phyloP scores from a whole-genome alignment of 2,329 filamentous ascomycete genomes.

The Pseudofabraea citricarpa region DNA sequence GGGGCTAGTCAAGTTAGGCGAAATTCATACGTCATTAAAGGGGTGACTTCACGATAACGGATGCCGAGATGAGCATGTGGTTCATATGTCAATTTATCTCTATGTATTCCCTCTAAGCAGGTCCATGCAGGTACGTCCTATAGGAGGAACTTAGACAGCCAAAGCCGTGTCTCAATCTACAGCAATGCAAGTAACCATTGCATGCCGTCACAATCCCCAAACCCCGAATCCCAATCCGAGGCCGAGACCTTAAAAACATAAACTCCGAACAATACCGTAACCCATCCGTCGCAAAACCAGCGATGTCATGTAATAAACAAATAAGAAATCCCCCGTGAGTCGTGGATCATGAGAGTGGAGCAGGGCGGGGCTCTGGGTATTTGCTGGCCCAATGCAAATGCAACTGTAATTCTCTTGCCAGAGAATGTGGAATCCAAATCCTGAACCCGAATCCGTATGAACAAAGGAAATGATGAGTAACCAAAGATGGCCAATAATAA shows the following conservation, averaged over 20 bases:
- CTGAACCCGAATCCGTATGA: constrained; percentile 11
- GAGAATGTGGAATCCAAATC: constrained; percentile 6
- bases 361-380: constrained; percentile 26
- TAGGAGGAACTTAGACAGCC: too few relatives aligned
- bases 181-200: not conserved
- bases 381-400: constrained; percentile 25
- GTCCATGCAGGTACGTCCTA: too few relatives aligned
- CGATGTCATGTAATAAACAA: not conserved
- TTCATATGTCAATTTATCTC: too few relatives aligned
- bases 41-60: too few relatives aligned
- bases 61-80: too few relatives aligned
- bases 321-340: too few relatives aligned
- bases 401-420: constrained; percentile 7
- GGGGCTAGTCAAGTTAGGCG: too few relatives aligned
- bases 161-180: too few relatives aligned
- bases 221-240: not conserved
- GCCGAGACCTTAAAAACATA: not conserved
- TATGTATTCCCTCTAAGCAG: too few relatives aligned
- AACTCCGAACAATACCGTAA: not conserved
- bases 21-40: too few relatives aligned
- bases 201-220: not conserved
- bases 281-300: not conserved
- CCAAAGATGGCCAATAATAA: constrained; percentile 7
- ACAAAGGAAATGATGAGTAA: constrained; percentile 18
- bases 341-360: constrained; percentile 19